These are phyloP conservation scores for Thelonectria olida DNA, from an alignment of 2,329 filamentous ascomycete species.

Conservation along the genomic window DNA sequence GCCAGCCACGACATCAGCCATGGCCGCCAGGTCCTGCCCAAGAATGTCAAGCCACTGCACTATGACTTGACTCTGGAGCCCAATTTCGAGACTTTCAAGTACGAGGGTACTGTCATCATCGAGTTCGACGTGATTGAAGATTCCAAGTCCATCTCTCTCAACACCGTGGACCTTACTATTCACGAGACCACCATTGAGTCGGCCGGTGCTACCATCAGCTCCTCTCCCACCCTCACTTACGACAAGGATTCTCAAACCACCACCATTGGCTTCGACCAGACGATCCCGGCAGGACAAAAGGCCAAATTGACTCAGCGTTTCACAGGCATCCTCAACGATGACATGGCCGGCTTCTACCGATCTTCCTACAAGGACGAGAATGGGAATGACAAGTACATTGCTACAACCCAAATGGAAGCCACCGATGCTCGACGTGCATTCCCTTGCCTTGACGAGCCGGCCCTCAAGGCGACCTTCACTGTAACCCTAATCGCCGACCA, in stretches of 20 bases:
- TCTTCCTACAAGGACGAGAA: constrained; percentile 89
- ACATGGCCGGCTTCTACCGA: constrained; percentile 97
- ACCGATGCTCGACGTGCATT: constrained; percentile 93
- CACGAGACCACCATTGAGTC: constrained; percentile 64
- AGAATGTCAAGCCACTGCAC: constrained; percentile 90
- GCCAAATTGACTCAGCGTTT: constrained; percentile 71
- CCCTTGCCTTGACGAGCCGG: constrained; percentile 96
- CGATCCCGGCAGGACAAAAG: constrained; percentile 77
- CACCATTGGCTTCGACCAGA: constrained; percentile 80
- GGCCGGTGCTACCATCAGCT: constrained; percentile 57
- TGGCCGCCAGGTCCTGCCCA: constrained; percentile 82
- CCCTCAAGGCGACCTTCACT: constrained; percentile 91
- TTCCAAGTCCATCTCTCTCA: constrained; percentile 85
- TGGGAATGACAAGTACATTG: constrained; percentile 82
- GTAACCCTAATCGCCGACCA: constrained; percentile 92
- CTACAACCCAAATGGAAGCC: constrained; percentile 95
- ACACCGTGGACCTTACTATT: constrained; percentile 88
- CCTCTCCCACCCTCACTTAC: constrained; percentile 66
- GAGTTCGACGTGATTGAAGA: constrained; percentile 89
- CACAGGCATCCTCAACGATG: constrained; percentile 84
- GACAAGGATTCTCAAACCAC: constrained; percentile 84
- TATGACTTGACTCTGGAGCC: constrained; percentile 94
- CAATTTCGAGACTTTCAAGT: constrained; percentile 87
- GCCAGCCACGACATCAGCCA: constrained; percentile 41
- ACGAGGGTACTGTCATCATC: constrained; percentile 84